These are phyloP conservation scores for Alternaria sp. DNA, from an alignment of 2,329 filamentous ascomycete genomes.

Conservation along the genomic window DNA sequence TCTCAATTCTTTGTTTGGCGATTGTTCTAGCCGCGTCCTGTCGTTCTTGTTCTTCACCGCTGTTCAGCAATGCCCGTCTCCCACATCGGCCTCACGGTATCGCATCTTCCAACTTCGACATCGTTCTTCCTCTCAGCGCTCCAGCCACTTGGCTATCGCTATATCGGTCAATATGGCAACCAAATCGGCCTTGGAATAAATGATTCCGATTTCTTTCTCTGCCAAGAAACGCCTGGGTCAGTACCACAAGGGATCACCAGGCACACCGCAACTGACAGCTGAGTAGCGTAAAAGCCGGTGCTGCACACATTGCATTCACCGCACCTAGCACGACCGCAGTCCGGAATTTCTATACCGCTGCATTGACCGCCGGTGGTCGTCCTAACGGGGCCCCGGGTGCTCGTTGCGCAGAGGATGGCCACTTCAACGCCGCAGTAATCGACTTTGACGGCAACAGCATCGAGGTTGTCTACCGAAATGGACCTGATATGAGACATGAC, in stretches of 20 bases:
- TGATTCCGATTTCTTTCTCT: constrained; percentile 69
- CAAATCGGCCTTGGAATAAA: constrained; percentile 67
- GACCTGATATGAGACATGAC: constrained; percentile 47
- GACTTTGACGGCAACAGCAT: constrained; percentile 87
- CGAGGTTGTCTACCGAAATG: constrained; percentile 71
- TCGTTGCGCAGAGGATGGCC: constrained; percentile 60
- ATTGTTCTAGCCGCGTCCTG: constrained; percentile 21
- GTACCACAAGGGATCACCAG: constrained; percentile 27
- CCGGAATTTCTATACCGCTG: constrained; percentile 73
- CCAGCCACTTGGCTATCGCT: constrained; percentile 78
- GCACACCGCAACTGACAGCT: constrained; percentile 29
- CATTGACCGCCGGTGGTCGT: constrained; percentile 68
- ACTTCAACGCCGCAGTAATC: constrained; percentile 69
- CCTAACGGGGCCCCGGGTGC: constrained; percentile 63
- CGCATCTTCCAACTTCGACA: constrained; percentile 76
- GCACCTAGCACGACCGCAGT: constrained; percentile 71
- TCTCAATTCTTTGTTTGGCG: constrained; percentile 5
- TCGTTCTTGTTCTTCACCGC: constrained; percentile 19
- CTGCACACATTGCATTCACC: constrained; percentile 70
- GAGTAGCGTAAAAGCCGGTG: constrained; percentile 56
- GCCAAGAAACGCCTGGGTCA: constrained; percentile 65
- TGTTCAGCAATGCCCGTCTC: constrained; percentile 62
- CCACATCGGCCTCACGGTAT: constrained; percentile 71
- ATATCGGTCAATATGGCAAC: constrained; percentile 66
- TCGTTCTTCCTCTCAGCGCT: constrained; percentile 84